phyloP scores from a whole-genome alignment of 352 stramenopile species.

The Thalassiosira delicatula region DNA sequence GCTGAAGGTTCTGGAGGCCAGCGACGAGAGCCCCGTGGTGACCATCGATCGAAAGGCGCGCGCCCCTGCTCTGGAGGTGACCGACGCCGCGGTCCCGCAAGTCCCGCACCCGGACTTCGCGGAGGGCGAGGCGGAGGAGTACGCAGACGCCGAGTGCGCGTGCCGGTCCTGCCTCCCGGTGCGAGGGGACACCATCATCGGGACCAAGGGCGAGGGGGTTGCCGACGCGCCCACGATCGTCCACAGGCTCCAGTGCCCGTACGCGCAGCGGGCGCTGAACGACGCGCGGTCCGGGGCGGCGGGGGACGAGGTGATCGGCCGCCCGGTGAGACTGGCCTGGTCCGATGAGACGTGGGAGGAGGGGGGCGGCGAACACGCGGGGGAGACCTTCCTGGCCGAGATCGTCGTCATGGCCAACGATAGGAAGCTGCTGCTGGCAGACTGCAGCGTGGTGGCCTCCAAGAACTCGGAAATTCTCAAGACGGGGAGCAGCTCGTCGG shows the following conservation, averaged over 20 bases:
- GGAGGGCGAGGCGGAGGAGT: slow-evolving; percentile 47
- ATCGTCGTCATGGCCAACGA: slow-evolving; percentile 76
- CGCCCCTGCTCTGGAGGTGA: too few relatives aligned
- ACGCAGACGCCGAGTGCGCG: slow-evolving; percentile 75
- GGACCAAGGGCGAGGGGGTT: slow-evolving; percentile 57
- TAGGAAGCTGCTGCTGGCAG: slow-evolving; percentile 78
- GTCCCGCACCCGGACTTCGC: too few relatives aligned
- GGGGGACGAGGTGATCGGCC: slow-evolving; percentile 18
- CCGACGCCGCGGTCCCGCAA: too few relatives aligned
- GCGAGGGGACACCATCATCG: slow-evolving; percentile 79
- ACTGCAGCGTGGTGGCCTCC: slow-evolving; percentile 80
- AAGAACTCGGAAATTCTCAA: slow-evolving; percentile 79
- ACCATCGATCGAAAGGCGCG: too few relatives aligned
- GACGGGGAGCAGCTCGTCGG: slow-evolving; percentile 74
- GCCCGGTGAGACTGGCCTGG: slow-evolving; percentile 67
- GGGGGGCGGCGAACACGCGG: too few relatives aligned
- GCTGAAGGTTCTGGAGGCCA: slow-evolving; percentile 58
- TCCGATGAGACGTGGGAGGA: slow-evolving; percentile 57
- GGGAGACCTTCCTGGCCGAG: slow-evolving; percentile 69
- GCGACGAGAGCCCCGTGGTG: slow-evolving; percentile 57
- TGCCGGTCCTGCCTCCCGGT: slow-evolving; percentile 78
- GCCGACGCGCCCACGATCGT: slow-evolving; percentile 64
- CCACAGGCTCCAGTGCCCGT: slow-evolving; percentile 71
- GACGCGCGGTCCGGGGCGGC: slow-evolving; percentile 45
- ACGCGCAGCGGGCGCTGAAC: slow-evolving; percentile 75